These are phyloP conservation scores for Cairneyella variabilis DNA, from an alignment of 495 filamentous ascomycete species.

Conservation along the genomic window DNA sequence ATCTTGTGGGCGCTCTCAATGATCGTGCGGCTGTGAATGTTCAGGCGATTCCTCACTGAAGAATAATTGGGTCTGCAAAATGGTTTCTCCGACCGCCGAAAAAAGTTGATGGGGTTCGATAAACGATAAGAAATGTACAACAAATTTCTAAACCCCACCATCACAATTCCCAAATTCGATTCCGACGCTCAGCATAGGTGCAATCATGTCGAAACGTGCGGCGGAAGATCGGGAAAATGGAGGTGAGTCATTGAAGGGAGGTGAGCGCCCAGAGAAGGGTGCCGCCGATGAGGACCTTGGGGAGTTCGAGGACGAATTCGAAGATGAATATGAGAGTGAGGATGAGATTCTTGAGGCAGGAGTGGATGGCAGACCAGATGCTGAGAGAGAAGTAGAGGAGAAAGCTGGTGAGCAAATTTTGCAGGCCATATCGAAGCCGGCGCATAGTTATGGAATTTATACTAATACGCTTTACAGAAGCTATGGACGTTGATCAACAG, in stretches of 20 bases:
- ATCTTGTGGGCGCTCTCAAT: no score
- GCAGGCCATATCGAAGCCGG: not conserved
- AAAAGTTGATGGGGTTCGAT: conserved; percentile 7
- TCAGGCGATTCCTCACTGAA: no score
- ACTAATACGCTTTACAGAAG: conserved; percentile 44
- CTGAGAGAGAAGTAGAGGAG: conserved; percentile 87
- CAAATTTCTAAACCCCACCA: not conserved
- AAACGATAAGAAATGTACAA: no score
- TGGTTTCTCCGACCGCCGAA: not conserved
- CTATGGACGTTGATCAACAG: conserved; percentile 88
- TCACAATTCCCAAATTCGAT: not conserved
- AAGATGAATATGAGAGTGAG: conserved; percentile 95
- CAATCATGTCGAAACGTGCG: conserved; percentile 69
- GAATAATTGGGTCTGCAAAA: no score
- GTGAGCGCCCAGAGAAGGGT: conserved; percentile 57
- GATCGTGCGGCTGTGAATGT: no score
- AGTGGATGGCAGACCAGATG: conserved; percentile 86
- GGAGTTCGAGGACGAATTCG: conserved; percentile 93
- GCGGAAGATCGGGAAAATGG: conserved; percentile 53
- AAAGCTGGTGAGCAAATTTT: conserved; percentile 48
- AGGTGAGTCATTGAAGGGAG: conserved; percentile 60
- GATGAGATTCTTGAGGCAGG: conserved; percentile 94
- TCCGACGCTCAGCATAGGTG: not conserved
- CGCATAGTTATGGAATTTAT: conserved; percentile 20
- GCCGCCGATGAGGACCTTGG: conserved; percentile 61